These are phyloP conservation scores for Carex littledalei DNA, from an alignment of 176 grass and related monocot genomes.

Conservation along the genomic window DNA sequence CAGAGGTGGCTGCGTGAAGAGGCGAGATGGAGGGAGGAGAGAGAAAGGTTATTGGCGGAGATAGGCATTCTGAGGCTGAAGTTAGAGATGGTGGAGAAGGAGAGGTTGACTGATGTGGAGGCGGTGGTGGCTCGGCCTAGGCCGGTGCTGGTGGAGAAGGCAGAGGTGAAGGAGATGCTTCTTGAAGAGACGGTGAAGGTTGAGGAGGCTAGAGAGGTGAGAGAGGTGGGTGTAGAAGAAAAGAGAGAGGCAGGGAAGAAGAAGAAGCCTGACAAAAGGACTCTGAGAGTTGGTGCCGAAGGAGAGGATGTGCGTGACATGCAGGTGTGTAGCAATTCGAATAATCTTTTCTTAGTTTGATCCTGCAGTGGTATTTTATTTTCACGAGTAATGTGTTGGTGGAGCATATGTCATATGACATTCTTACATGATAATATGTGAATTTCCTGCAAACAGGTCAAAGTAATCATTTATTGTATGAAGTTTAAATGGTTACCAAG, in stretches of 20 bases:
- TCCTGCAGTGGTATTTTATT: slow-evolving; percentile 20
- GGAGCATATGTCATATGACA: neutral
- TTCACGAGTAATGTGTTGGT: slow-evolving; percentile 3
- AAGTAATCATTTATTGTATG: neutral
- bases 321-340: slow-evolving; percentile 49
- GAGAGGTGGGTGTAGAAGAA: slow-evolving; percentile 15
- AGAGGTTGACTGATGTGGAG: neutral
- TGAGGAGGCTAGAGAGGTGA: slow-evolving; percentile 30
- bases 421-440: neutral
- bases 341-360: slow-evolving; percentile 5
- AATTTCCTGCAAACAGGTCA: neutral
- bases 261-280: slow-evolving; percentile 18
- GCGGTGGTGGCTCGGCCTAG: neutral
- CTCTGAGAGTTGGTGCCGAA: slow-evolving; percentile 53
- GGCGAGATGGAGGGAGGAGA: slow-evolving; percentile 56
- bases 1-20: slow-evolving; percentile 75
- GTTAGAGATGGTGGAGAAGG: slow-evolving; percentile 49
- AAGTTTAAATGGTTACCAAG: neutral
- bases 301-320: slow-evolving; percentile 79
- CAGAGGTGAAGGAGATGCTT: slow-evolving; percentile 49
- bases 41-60: slow-evolving; percentile 60
- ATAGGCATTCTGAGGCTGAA: slow-evolving; percentile 47
- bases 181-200: slow-evolving; percentile 28
- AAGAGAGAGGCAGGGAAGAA: slow-evolving; percentile 7
- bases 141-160: slow-evolving; percentile 38